Base-by-base conservation (phyloP, 108 stramenopile species). In the Pseudonitzschia pungens region DNA sequence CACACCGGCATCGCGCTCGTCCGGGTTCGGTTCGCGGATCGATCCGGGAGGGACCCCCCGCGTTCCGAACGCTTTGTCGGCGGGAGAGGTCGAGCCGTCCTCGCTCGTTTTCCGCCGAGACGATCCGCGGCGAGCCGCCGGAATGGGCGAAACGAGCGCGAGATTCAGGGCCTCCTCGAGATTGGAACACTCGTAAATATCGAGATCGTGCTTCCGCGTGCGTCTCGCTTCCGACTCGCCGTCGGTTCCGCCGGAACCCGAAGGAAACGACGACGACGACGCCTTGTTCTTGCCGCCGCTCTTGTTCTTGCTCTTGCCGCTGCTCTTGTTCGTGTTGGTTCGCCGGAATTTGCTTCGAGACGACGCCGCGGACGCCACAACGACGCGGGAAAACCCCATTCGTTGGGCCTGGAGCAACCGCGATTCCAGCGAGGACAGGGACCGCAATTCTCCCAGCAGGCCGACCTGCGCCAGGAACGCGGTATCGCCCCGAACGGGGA, bases 381-480 rank as follows among this genome's bases (percentile, higher is more conserved):
- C 80, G 15, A 91, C 87, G 32, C 91, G 75, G 29, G 87, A 89
- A 70, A 92, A 91, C 10, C 91, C 94, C 90, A 91, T 89, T 26
- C 94, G 80, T 45, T 74, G 81, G 7, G 94, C 94, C 78, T 95
- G 91, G 29, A 71, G 69, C 16, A 95, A 69, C 20, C 94, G 74
- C 62, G 89, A 87, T 44, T 93, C 88, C 68, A 95, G 72, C 33
- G 83, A 81, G n/a, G 81, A 70, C 22, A 98, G 87, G 12, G 83
- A 84, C 57, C 96, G 82, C 24, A 98, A 71, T 69, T 97, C 96
- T 24, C 97, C 97, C 54, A 91, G 65, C 54, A 98, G 73, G 29
- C 96, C 98, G 7, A 97, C 84, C 74, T 98, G 96, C 7, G 97
- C 98, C n/a, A 96, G 81, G 76, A 96, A 97, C 26, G 86, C 94